Evolutionary conservation across 2,329 filamentous ascomycete genomes (phyloP), one percentile per base, ranked within the genome.

Genomic region (Diatrype stigma): DNA sequence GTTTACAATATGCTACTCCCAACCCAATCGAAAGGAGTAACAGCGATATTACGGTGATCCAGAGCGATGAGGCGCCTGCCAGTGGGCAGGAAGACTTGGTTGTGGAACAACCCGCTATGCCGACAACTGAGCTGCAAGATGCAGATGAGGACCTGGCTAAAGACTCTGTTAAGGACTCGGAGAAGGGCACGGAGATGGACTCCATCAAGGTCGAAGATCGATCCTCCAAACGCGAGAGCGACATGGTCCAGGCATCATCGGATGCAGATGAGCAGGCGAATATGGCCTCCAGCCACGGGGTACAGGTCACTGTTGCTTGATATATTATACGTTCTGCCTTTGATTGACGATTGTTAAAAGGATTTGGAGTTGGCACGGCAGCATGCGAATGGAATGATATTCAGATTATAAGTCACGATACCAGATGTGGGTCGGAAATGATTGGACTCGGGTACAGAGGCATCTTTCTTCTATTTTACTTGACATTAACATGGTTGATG

Each of bases 231-330:
- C 51, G 40, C 37, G 52, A 54, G 38, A 58, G 46, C 12, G n/a
- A 17, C 16, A 28, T 48, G 38, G 17, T 42, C 28, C 48, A 50
- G 22, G 35, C 35, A 3, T 45, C 56, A 44, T 28, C 46, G 17
- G 42, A 46, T 10, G 28, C 48, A 12, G 54, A 58, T 28, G 50
- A 57, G 46, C 57, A 56, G 46, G 22, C 35, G 23, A 46, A 55
- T 34, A 32, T 58, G 11, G 46, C 52, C 17, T 35, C 58, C 11
- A 51, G 45, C 17, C 51, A 56, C 12, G 52, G 56, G 19, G 50
- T 57, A 37, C 47, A 55, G 22, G 53, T 59, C 38, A 55, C 58
- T 12, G 60, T 62, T 53, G 54, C 56, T 35, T 64, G 47, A 50
- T 22, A 46, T 14, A 35, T 12, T 28, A 22, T 26, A 28, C 47